These are phyloP conservation scores for Linum lewisii DNA, from an alignment of 345 rosid genomes.

Conservation along the genomic window DNA sequence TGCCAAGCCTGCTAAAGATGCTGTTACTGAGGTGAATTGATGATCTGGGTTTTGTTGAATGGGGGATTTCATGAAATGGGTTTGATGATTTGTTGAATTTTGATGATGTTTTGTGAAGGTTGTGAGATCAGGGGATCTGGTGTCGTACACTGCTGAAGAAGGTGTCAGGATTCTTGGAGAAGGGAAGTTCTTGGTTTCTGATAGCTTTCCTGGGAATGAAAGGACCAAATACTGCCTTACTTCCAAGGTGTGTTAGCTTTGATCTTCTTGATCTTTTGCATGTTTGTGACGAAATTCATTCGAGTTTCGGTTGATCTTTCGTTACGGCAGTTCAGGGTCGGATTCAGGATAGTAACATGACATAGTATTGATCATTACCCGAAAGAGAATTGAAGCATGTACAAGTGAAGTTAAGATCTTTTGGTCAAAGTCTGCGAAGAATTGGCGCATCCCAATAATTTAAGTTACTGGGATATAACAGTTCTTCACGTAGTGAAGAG, in stretches of 20 bases:
- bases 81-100: too few relatives aligned
- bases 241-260: slow-evolving; percentile 52
- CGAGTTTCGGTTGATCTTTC: too few relatives aligned
- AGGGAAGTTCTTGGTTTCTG: slow-evolving; percentile 87
- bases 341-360: too few relatives aligned
- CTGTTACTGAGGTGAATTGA: slow-evolving; percentile 59
- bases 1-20: slow-evolving; percentile 98
- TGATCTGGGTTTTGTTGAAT: background rate
- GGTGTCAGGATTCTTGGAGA: slow-evolving; percentile 93
- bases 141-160: slow-evolving; percentile 92
- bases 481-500: too few relatives aligned
- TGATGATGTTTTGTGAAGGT: slow-evolving; percentile 31
- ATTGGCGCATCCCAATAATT: too few relatives aligned
- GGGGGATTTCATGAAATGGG: too few relatives aligned
- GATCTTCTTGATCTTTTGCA: background rate
- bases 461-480: too few relatives aligned
- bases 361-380: too few relatives aligned
- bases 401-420: too few relatives aligned
- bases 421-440: too few relatives aligned
- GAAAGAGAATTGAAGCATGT: too few relatives aligned
- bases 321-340: too few relatives aligned
- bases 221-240: slow-evolving; percentile 97
- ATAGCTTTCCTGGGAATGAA: slow-evolving; percentile 93
- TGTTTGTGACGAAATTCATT: background rate
- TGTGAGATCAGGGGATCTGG: slow-evolving; percentile 92